These are phyloP conservation scores for Acacia pycnantha DNA, from an alignment of 331 rosid genomes.

Conservation along the genomic window DNA sequence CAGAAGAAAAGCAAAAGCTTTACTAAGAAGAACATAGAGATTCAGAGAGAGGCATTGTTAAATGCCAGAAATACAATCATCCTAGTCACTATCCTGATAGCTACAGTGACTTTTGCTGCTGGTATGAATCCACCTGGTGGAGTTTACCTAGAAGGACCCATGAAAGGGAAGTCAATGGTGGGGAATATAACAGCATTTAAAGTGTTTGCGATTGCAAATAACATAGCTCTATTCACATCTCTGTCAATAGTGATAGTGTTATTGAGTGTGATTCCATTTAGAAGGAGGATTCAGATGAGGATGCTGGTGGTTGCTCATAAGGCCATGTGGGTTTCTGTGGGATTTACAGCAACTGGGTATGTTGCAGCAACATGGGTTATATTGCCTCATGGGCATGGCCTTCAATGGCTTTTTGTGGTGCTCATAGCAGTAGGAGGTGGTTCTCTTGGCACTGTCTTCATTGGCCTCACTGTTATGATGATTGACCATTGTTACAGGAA, in stretches of 20 bases:
- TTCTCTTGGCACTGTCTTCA: slow-evolving; percentile 49
- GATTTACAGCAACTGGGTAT: slow-evolving; percentile 67
- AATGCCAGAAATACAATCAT: slow-evolving; percentile 74
- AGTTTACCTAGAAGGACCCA: slow-evolving; percentile 42
- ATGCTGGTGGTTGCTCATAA: slow-evolving; percentile 58
- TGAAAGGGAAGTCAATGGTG: slow-evolving; percentile 45
- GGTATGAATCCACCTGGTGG: slow-evolving; percentile 70
- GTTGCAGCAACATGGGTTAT: slow-evolving; percentile 69
- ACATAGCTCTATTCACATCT: slow-evolving; percentile 60
- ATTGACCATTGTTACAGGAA: slow-evolving; percentile 58
- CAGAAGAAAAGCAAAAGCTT: neutral
- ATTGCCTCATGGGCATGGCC: slow-evolving; percentile 36
- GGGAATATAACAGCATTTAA: slow-evolving; percentile 54
- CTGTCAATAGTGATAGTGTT: slow-evolving; percentile 60
- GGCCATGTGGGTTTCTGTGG: slow-evolving; percentile 66
- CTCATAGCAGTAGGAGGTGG: slow-evolving; percentile 53
- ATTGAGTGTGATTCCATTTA: slow-evolving; percentile 69
- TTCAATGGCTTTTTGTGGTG: slow-evolving; percentile 41
- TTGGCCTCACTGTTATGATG: slow-evolving; percentile 50
- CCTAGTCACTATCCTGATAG: slow-evolving; percentile 61
- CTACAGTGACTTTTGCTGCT: slow-evolving; percentile 66
- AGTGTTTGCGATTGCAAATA: slow-evolving; percentile 60
- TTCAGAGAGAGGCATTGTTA: slow-evolving; percentile 60
- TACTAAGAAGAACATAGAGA: slow-evolving; percentile 21
- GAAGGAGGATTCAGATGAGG: slow-evolving; percentile 47